Evolutionary conservation across 163 green algal genomes (phyloP).

Genomic region (Chloromonas sp.): DNA sequence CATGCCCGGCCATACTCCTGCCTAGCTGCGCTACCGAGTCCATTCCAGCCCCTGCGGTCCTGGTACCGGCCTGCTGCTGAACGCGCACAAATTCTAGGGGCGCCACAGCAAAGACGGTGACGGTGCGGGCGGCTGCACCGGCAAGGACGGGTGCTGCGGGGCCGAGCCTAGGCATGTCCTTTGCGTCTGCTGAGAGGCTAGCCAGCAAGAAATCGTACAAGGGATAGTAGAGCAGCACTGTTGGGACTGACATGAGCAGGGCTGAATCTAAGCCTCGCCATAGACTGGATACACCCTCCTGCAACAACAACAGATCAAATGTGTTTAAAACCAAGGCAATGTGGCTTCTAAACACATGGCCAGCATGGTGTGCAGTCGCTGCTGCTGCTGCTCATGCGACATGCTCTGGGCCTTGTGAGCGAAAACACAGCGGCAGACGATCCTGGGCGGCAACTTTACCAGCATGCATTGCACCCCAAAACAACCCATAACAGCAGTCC

Average conservation of each 20-base stretch:
- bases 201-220: constrained; percentile 82
- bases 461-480: no score
- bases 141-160: constrained; percentile 62
- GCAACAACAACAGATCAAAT: background rate
- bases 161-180: constrained; percentile 8
- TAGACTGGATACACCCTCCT: constrained; percentile 73
- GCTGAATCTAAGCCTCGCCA: constrained; percentile 82
- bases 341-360: no score
- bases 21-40: no score
- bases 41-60: no score
- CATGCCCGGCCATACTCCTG: no score
- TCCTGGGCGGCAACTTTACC: no score
- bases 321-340: no score
- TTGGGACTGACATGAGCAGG: constrained; percentile 79
- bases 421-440: no score
- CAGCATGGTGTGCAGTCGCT: no score
- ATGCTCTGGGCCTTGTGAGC: no score
- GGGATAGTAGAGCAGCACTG: constrained; percentile 71
- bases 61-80: constrained; percentile 56
- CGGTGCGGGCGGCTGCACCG: constrained; percentile 63
- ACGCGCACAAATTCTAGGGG: constrained; percentile 91
- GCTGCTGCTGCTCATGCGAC: no score
- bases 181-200: background rate
- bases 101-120: constrained; percentile 73
- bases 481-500: no score